phyloP scores from a whole-genome alignment of 2,329 filamentous ascomycete species.

The Alternaria dauci region DNA sequence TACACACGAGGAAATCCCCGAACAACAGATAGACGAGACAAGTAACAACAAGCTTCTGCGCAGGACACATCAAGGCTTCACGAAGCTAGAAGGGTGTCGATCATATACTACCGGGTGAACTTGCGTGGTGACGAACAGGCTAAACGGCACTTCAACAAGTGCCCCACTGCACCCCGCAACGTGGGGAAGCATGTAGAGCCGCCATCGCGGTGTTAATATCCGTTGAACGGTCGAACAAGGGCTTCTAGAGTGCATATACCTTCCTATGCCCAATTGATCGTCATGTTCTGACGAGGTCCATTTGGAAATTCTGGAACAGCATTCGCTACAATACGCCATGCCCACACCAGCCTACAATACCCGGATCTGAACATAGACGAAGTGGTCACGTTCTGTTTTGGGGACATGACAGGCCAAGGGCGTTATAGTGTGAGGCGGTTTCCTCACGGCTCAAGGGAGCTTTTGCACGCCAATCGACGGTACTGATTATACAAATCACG shows the following conservation, averaged over 20 bases:
- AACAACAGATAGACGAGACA: background rate
- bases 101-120: slow-evolving; percentile 33
- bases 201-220: slow-evolving; percentile 30
- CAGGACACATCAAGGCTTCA: background rate
- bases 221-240: slow-evolving; percentile 16
- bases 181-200: slow-evolving; percentile 25
- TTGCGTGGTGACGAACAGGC: slow-evolving; percentile 33
- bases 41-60: slow-evolving; percentile 7
- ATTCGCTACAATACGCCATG: slow-evolving; percentile 7
- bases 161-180: slow-evolving; percentile 43
- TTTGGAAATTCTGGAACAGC: slow-evolving; percentile 3
- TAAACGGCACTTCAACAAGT: slow-evolving; percentile 38
- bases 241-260: slow-evolving; percentile 18
- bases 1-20: background rate
- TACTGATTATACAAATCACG: background rate
- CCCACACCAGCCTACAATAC: slow-evolving; percentile 16
- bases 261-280: slow-evolving; percentile 17
- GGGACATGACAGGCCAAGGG: slow-evolving; percentile 23
- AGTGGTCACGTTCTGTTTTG: slow-evolving; percentile 18
- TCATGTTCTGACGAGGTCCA: background rate
- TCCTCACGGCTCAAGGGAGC: slow-evolving; percentile 40
- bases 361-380: slow-evolving; percentile 17
- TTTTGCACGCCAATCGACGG: slow-evolving; percentile 18
- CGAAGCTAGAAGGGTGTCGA: slow-evolving; percentile 11
- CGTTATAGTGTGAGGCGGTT: slow-evolving; percentile 25